Evolutionary conservation across 768 basidiomycete genomes (phyloP), one percentile per base, ranked within the genome.

Genomic region (Boletus reticulatus): DNA sequence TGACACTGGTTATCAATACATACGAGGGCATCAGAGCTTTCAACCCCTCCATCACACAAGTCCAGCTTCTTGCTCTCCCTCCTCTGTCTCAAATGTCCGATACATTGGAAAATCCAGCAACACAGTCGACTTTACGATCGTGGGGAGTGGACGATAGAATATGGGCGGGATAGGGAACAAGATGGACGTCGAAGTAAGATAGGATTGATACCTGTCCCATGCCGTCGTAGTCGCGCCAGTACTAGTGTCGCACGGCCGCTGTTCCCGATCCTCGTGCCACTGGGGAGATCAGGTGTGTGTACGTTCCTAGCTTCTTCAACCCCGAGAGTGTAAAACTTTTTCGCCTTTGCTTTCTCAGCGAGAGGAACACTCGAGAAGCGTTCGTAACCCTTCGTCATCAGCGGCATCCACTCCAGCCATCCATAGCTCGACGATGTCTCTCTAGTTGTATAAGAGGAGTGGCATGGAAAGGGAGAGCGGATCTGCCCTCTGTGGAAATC

Each of bases 391-490:
- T 68, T 93, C 89, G 58, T 90, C 85, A 58, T 92, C 85, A 6
- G 87, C 78, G 13, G 60, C 62, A 42, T 80, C 78, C 32, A 89
- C 66, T 0, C 84, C 82, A 11, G 67, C 73, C 19, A 81, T 66
- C 92, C 92, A 94, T 4, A 85, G 60, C 2, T 79, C 74, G 20
- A 87, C 73, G 2, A 95, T 78, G 14, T 87, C 83, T 59, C 76
- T 74, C 84, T 88, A 89, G 69, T 93, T 86, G 62, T 91, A 89
- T 9, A 95, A 75, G 14, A 95, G 79, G 29, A 93, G 74, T 1
- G 92, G 87, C 81, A 94, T 83, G 6, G 89, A 92, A 4, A 83
- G 79, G 6, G 88, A 84, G 38, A 92, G 73, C 0, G 78, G 69
- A 41, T 84, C 80, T 0, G 79, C 83, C 57, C 79, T 78, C 54